Evolutionary conservation across 176 grass and related monocot species (phyloP).

Genomic region (Avena insularis): DNA sequence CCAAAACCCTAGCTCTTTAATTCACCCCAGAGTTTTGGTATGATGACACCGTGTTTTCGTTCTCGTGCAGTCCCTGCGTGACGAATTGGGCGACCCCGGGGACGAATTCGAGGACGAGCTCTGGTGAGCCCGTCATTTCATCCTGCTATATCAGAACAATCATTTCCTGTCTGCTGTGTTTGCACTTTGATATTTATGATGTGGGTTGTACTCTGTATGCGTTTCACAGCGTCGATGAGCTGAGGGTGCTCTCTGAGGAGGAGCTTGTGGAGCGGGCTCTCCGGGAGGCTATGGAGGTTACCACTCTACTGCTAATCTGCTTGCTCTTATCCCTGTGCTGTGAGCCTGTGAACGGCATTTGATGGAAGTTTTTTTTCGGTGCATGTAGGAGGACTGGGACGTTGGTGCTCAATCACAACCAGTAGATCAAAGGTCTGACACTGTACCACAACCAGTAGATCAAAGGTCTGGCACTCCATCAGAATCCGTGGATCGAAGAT

Average conservation of each 20-base stretch:
- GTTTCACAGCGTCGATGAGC: slow-evolving; percentile 67
- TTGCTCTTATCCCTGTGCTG: background rate
- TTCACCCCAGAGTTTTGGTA: background rate
- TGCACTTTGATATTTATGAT: background rate
- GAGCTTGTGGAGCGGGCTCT: slow-evolving; percentile 78
- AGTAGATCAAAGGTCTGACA: slow-evolving; percentile 13
- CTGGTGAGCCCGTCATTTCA: slow-evolving; percentile 50
- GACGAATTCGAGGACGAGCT: slow-evolving; percentile 73
- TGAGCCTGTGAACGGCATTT: background rate
- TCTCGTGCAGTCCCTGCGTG: slow-evolving; percentile 50
- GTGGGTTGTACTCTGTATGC: background rate
- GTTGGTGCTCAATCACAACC: background rate
- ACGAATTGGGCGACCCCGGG: slow-evolving; percentile 52
- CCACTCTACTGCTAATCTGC: background rate
- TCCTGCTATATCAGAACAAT: background rate
- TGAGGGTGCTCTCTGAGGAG: slow-evolving; percentile 81
- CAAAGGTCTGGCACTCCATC: slow-evolving; percentile 20
- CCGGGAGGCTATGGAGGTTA: slow-evolving; percentile 69
- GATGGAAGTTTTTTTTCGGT: background rate
- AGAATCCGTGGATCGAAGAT: slow-evolving; percentile 13
- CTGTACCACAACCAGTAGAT: slow-evolving; percentile 4
- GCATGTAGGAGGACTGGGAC: slow-evolving; percentile 39
- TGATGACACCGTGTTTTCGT: background rate
- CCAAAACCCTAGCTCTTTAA: background rate
- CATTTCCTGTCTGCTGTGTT: background rate